phyloP scores from a whole-genome alignment of 1,284 basidiomycete genomes.

The Coriolopsis trogii region DNA sequence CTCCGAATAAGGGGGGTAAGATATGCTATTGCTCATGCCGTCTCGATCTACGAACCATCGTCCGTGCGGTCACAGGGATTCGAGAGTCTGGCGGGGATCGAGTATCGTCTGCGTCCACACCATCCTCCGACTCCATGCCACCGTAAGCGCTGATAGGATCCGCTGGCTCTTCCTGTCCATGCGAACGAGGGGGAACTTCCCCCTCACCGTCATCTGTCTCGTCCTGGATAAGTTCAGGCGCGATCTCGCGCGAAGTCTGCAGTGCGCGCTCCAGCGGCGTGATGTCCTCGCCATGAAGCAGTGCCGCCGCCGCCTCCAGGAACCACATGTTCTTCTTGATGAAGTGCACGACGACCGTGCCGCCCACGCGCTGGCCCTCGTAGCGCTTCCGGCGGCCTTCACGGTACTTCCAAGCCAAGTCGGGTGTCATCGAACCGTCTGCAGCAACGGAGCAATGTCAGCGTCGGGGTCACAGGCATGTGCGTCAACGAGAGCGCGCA shows the following conservation, averaged over 20 bases:
- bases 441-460: background rate
- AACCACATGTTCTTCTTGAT: constrained; percentile 98
- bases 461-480: too few relatives aligned
- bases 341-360: constrained; percentile 95
- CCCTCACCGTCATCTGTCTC: background rate
- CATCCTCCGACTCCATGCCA: background rate
- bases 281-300: constrained; percentile 77
- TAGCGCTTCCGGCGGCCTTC: constrained; percentile 74
- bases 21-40: constrained; percentile 2
- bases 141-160: background rate
- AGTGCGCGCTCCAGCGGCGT: constrained; percentile 40
- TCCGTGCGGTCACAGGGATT: constrained; percentile 6
- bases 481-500: constrained; percentile 29
- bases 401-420: constrained; percentile 67
- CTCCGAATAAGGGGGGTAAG: background rate
- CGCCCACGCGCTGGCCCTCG: constrained; percentile 76
- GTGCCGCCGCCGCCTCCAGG: constrained; percentile 87
- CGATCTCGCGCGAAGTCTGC: constrained; percentile 3
- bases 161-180: too few relatives aligned
- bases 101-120: background rate
- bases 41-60: constrained; percentile 11
- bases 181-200: too few relatives aligned
- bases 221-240: background rate
- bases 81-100: too few relatives aligned
- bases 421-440: constrained; percentile 58